phyloP scores from a whole-genome alignment of 78 protist genomes.

The Dictyostelium purpureum region DNA sequence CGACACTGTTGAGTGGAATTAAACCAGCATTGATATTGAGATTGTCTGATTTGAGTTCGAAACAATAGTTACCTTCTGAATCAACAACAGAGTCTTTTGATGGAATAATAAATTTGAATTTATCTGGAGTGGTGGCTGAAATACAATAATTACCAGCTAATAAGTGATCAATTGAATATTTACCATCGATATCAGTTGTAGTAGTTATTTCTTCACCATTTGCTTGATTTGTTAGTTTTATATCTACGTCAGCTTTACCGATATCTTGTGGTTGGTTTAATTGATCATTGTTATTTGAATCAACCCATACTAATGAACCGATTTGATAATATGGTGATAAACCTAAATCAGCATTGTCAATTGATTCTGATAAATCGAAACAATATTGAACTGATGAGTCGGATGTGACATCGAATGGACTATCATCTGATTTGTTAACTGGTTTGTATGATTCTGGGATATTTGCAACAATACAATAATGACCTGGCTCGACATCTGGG shows the following conservation, averaged over 20 bases:
- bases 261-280: background rate
- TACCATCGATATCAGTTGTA: background rate
- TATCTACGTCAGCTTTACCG: background rate
- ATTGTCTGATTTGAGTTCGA: background rate
- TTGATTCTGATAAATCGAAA: background rate
- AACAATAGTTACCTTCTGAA: background rate
- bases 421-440: background rate
- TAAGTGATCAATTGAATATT: background rate
- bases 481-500: background rate
- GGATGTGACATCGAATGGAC: background rate
- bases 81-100: background rate
- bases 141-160: slow-evolving; percentile 47
- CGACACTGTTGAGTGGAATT: background rate
- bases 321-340: background rate
- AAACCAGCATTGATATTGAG: slow-evolving; percentile 31
- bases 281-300: slow-evolving; percentile 19
- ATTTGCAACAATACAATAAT: slow-evolving; percentile 15
- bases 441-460: background rate
- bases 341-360: background rate
- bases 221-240: background rate
- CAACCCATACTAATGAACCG: background rate
- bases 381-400: background rate
- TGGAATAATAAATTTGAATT: background rate
- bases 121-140: background rate
- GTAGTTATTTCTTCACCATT: background rate